Base-by-base conservation (phyloP, 768 basidiomycete genomes). In the Cytidiella melzeri region DNA sequence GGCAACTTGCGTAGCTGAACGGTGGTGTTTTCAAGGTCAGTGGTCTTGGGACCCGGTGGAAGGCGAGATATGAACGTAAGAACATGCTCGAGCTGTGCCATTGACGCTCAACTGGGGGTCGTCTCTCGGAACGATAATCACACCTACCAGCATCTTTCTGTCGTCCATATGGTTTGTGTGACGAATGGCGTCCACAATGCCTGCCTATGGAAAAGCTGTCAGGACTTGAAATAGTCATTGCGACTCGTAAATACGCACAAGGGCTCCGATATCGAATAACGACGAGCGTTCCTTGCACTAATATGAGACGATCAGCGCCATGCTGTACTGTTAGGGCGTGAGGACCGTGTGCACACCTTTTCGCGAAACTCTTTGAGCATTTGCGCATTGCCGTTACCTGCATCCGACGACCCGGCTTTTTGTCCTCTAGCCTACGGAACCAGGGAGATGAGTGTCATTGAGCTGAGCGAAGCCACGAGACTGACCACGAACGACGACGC, bases 141-240 rank as follows among this genome's bases (percentile, higher is more conserved):
- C n/a, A 69, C 83, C 45, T 45, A 87, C 89, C 41, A 84, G 66
- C 63, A 88, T 73, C 64, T 88, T 85, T 45, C 89, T 75, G 59
- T 92, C 89, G 65, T 92, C 85, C 19, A 90, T 68, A 6, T 77
- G 70, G 43, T 80, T 80, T 10, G 69, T 67, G 59, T 90, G 74
- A 28, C 70, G 69, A 37, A 89, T 58, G 1, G 71, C 64, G 59
- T 91, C 86, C n/a, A 85, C 64, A 6, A 79, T 64, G 3, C 83
- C 71, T 4, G 78, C 63, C 87, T 89, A 42, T 11, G 41, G 45
- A 13, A 27, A 5, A 26, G 4, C 18, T 48, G 21, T 34, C 30
- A 34, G 30, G 45, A 15, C 4, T 13, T 21, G 20, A 19, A 2
- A 15, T 12, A 15, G 4, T 20, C 7, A 2, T 19, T 20, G 13